Percentiles rank a stretch among this genome's conserved stretches.
phyloP scores from a whole-genome alignment of 176 grass and related monocot genomes.

The Poa pratensis region DNA sequence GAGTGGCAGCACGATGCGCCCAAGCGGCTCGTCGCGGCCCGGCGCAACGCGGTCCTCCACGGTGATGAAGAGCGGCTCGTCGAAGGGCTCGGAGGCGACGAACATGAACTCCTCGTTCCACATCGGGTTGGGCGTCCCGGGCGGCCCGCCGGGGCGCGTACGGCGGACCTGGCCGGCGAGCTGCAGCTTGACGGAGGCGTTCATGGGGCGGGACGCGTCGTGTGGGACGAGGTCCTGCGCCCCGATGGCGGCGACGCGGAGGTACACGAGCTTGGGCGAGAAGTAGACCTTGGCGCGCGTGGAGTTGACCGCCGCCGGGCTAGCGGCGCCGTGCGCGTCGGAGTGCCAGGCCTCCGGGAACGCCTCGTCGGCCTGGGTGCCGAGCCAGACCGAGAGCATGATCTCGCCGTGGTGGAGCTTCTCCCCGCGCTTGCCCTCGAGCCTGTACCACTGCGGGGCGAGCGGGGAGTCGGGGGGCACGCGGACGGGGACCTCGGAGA shows the following conservation, averaged over 20 bases:
- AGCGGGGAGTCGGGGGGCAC: conserved; percentile 91
- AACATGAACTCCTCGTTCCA: conserved; percentile 98
- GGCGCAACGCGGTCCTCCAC: conserved; percentile 82
- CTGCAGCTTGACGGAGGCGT: conserved; percentile 62
- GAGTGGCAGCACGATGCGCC: conserved; percentile 63
- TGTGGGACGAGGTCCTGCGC: conserved; percentile 83
- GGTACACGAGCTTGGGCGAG: conserved; percentile 89
- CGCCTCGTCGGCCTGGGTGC: conserved; percentile 94
- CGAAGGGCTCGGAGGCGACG: conserved; percentile 83
- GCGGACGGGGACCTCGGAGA: conserved; percentile 74
- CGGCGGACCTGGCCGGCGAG: conserved; percentile 72
- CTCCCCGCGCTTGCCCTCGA: conserved; percentile 65
- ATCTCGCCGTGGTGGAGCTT: conserved; percentile 77
- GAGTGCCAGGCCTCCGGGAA: conserved; percentile 94
- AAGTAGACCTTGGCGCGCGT: conserved; percentile 94
- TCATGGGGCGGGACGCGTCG: conserved; percentile 69
- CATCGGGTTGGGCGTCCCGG: conserved; percentile 59
- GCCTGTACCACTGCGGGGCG: conserved; percentile 90
- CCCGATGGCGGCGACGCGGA: conserved; percentile 61
- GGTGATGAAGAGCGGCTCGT: conserved; percentile 76
- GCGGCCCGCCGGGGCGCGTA: conserved; percentile 57
- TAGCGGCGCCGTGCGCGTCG: conserved; percentile 56
- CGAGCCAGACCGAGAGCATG: conserved; percentile 97
- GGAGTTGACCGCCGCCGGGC: conserved; percentile 50
- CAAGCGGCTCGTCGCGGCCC: conserved; percentile 73